A percentile compares a stretch with the other conserved stretches of the same genome.
Evolutionary conservation across 345 rosid genomes (phyloP).

Genomic region (Aquilaria malaccensis): DNA sequence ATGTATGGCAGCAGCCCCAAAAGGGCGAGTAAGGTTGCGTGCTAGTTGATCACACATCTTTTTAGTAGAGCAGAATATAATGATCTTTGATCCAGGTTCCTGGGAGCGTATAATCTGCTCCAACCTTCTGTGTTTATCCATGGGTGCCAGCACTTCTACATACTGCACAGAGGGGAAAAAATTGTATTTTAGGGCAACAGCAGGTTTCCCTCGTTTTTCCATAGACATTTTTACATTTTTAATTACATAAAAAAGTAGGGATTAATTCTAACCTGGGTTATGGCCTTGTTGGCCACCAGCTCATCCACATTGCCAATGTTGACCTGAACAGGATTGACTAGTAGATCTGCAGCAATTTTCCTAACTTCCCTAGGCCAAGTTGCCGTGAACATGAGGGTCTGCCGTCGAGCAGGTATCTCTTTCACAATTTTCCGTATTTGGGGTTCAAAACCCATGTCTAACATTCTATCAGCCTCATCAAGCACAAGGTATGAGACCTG

Average conservation of each 20-base stretch:
- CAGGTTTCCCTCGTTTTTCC: no score
- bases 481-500: conserved; percentile 86
- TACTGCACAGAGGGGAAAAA: conserved; percentile 30
- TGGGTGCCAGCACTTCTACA: conserved; percentile 62
- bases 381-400: conserved; percentile 93
- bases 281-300: conserved; percentile 94
- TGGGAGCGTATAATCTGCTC: conserved; percentile 84
- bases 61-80: conserved; percentile 61
- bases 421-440: conserved; percentile 87
- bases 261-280: conserved; percentile 57
- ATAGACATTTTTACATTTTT: no score
- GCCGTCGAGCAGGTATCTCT: conserved; percentile 81
- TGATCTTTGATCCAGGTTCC: conserved; percentile 61
- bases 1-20: conserved; percentile 72
- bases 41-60: conserved; percentile 73
- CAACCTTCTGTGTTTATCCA: conserved; percentile 79
- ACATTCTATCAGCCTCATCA: conserved; percentile 95
- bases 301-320: conserved; percentile 90
- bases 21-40: conserved; percentile 45
- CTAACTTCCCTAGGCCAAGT: conserved; percentile 95
- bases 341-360: conserved; percentile 86
- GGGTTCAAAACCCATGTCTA: conserved; percentile 97
- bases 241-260: neutral
- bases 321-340: conserved; percentile 86
- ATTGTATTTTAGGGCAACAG: neutral